phyloP scores from a whole-genome alignment of 1,284 basidiomycete species.

The Trametes hirsuta region DNA sequence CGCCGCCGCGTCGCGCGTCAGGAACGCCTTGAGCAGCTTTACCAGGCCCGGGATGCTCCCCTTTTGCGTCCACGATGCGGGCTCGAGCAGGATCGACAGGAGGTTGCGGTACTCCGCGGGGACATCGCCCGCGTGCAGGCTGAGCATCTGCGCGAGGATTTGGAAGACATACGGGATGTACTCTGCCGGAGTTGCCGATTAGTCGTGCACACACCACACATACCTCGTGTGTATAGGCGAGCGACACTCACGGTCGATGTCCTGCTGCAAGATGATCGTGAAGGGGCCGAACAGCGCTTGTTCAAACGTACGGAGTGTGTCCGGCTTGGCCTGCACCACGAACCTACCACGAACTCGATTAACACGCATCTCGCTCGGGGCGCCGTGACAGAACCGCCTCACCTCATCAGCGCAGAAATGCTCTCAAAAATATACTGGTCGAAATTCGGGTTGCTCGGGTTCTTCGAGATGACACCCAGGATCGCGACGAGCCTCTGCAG shows the following conservation, averaged over 20 bases:
- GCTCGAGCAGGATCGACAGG: conserved; percentile 85
- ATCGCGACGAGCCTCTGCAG: conserved; percentile 82
- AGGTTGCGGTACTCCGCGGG: conserved; percentile 82
- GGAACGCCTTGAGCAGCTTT: conserved; percentile 84
- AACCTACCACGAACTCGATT: conserved; percentile 55
- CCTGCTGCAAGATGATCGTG: conserved; percentile 86
- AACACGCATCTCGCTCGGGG: not conserved
- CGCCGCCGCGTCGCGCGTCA: conserved; percentile 69
- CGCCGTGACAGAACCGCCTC: conserved; percentile 15
- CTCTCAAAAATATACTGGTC: conserved; percentile 98
- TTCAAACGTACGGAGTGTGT: conserved; percentile 80
- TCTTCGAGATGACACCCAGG: conserved; percentile 87
- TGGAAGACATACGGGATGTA: conserved; percentile 99
- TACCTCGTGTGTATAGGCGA: not conserved
- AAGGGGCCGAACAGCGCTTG: conserved; percentile 85
- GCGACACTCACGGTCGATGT: conserved; percentile 79
- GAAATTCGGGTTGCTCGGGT: conserved; percentile 97
- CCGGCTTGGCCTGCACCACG: conserved; percentile 70
- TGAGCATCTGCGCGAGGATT: conserved; percentile 94
- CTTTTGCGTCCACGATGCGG: conserved; percentile 90
- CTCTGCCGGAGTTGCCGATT: conserved; percentile 51
- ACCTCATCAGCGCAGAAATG: conserved; percentile 90
- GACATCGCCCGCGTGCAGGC: conserved; percentile 71
- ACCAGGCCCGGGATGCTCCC: conserved; percentile 97
- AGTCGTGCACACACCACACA: not conserved